Evolutionary conservation across 2,329 filamentous ascomycete species (phyloP), one percentile per base, ranked within the genome.

Genomic region (Neopestalotiopsis clavispora): DNA sequence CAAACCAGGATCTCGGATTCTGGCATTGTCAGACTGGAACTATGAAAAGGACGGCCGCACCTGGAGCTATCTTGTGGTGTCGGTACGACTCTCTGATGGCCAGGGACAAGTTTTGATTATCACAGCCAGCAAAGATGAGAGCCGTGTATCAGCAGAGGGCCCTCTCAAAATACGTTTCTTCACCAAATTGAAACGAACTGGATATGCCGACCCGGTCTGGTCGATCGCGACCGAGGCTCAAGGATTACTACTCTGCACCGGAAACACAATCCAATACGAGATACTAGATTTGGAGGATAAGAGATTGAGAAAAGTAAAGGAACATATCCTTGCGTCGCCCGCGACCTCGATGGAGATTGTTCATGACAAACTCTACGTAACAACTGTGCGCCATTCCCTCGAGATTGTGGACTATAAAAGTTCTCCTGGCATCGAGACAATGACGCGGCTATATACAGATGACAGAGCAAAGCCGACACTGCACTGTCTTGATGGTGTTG

Each of bases 41-140:
- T 89, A 87, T 70, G 79, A 82, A 40, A 87, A 87, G 67, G 84
- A 87, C 49, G 83, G 82, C n/a, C 87, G 86, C 67, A 84, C 80
- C 0, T 92, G 91, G 78, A 84, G 87, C 1, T 91, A 90, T 74
- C 82, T 94, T 40, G 83, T 93, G 14, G 84, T 92, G 12, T 84
- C 87, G 4, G 88, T 87, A 0, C 83, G 69, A 13, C 69, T 56
- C 23, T 67, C 61, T 38, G 66, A 74, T 2, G 64, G 82, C 40
- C 79, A 80, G 10, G 89, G 89, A 1, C 81, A 84, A 4, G 79
- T 92, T 13, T 74, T 90, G 23, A 83, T 92, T 7, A 82, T 90
- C 14, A 86, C 87, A 1, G 82, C 86, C 6, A 81, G 84, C 58
- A 77, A 70, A 65, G 42, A 71, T 6, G 76, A 76, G 23, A 69